Base-by-base conservation (phyloP, 2,329 filamentous ascomycete species). In the Pseudogymnoascus sp. region DNA sequence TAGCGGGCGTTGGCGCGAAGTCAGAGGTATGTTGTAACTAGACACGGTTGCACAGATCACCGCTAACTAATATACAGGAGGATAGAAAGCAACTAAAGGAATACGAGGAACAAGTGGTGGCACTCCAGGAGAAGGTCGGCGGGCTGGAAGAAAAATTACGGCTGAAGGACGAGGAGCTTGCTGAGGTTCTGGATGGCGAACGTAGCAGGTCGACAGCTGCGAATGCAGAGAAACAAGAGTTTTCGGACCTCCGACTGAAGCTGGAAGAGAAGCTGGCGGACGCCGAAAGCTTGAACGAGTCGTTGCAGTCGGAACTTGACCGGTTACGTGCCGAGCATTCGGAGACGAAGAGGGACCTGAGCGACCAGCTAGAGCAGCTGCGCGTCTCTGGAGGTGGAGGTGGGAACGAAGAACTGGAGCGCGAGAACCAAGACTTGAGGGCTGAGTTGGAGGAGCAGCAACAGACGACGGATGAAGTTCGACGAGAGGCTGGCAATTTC, bases 401-500 rank as follows among this genome's bases (percentile, higher is more conserved):
- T 14, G 64, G 58, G 22, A 65, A 86, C 67, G 68, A 76, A 2
- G 84, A 88, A 57, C 75, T 87, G 62, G 81, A 84, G 69, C 78
- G 77, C 50, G 87, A 90, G 69, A 89, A 97, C 68, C 81, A 87
- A 61, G 82, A 84, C 43, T 75, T 92, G 20, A 84, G 88, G 65
- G 73, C 74, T 35, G 81, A 87, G 30, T 75, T 93, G 20, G 76
- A 79, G 59, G 81, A 92, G 65, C 93, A 97, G 72, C 87, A 91
- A 66, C 82, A 88, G 62, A 82, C 94, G 2, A 96, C 91, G 0
- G 88, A 95, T 64, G 89, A 96, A 69, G 94, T 97, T 32, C 85
- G 90, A 22, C 84, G 82, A 60, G 90, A 97, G 75, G 91, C 92
- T 0, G 86, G 90, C 61, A 82, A 86, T 58, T 96, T 93, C 71